Conservation (phyloP, 139 green algal genomes). For the Astrephomene gubernaculifera region DNA sequence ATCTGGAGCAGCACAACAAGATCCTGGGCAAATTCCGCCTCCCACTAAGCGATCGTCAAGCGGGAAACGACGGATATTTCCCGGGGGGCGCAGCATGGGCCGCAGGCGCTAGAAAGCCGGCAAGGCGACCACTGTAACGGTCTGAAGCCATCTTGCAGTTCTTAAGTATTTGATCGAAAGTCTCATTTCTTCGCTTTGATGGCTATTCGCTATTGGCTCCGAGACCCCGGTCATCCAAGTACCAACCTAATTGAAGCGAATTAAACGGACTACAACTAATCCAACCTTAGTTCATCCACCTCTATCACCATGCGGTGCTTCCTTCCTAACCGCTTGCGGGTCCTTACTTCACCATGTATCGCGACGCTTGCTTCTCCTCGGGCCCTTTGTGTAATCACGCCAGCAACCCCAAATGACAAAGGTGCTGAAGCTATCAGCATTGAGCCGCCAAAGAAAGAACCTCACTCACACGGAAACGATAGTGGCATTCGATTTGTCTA, state of each 20-base stretch:
- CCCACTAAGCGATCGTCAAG: too few relatives aligned
- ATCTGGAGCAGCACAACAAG: too few relatives aligned
- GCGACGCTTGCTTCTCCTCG: background rate
- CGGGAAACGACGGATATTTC: too few relatives aligned
- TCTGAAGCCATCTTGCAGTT: too few relatives aligned
- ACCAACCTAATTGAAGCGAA: background rate
- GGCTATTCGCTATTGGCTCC: too few relatives aligned
- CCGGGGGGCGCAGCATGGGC: too few relatives aligned
- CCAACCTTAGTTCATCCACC: background rate
- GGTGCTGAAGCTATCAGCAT: background rate
- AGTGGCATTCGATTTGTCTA: constrained; percentile 52
- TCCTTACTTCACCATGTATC: background rate
- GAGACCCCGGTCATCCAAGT: background rate
- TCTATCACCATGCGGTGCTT: constrained; percentile 11
- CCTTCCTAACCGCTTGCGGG: background rate
- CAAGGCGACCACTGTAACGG: too few relatives aligned
- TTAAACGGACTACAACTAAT: background rate
- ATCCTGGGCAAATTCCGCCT: too few relatives aligned
- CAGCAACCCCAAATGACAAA: background rate
- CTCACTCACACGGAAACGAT: background rate
- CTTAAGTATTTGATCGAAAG: too few relatives aligned
- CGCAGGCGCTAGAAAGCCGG: too few relatives aligned
- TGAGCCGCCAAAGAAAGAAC: background rate
- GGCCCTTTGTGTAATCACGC: background rate
- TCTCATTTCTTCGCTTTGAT: too few relatives aligned